These are phyloP conservation scores for Trichosporon asahii DNA, from an alignment of 1,284 basidiomycete genomes.

Conservation along the genomic window DNA sequence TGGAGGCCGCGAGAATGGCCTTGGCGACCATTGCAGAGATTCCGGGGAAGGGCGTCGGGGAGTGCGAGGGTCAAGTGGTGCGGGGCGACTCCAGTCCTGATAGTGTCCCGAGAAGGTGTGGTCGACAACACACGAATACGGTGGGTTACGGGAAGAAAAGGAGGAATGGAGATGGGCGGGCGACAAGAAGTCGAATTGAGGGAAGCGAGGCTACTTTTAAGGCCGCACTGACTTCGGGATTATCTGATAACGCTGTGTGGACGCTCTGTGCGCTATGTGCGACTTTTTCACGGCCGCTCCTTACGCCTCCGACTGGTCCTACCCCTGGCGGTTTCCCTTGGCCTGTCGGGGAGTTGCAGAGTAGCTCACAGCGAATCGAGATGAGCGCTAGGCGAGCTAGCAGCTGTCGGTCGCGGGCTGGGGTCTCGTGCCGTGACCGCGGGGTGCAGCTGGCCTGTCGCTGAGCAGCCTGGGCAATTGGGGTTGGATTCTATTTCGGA, in stretches of 20 bases:
- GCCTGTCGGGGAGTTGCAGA: background rate
- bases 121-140: background rate
- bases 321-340: background rate
- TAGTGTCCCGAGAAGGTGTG: background rate
- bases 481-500: background rate
- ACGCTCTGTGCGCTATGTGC: background rate
- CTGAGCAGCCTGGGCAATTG: background rate
- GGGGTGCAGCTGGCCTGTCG: background rate
- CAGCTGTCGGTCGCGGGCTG: background rate
- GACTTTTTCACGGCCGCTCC: background rate
- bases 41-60: background rate
- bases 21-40: conserved; percentile 19
- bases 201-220: conserved; percentile 3
- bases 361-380: background rate
- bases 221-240: conserved; percentile 10
- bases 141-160: background rate
- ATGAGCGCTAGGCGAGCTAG: background rate
- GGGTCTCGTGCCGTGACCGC: too few relatives aligned
- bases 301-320: too few relatives aligned
- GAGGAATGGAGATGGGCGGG: background rate
- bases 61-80: background rate
- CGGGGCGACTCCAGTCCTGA: background rate
- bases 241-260: conserved; percentile 14
- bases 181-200: background rate
- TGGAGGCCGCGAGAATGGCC: conserved; percentile 24